A percentile compares a stretch with the other conserved stretches of the same genome.
Conservation (phyloP, 2,329 filamentous ascomycete genomes). For the Triangularia verruculosa region DNA sequence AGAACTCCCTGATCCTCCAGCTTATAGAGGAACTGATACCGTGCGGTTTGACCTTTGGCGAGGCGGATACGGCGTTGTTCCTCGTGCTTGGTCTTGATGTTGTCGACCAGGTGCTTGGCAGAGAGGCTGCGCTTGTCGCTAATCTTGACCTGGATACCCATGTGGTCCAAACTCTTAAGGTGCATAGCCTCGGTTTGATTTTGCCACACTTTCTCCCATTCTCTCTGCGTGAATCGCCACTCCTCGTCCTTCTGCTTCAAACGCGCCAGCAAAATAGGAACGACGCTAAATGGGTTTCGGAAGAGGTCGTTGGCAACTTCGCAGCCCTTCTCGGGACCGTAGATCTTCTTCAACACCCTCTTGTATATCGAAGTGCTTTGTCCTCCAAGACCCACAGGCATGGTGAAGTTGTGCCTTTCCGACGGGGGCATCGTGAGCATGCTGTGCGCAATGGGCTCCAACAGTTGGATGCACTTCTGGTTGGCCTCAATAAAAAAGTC, state of each 20-base stretch:
- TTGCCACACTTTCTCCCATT: slow-evolving; percentile 99
- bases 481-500: slow-evolving; percentile 98
- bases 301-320: slow-evolving; percentile 88
- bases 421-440: slow-evolving; percentile 74
- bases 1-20: slow-evolving; percentile 71
- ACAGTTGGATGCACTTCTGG: slow-evolving; percentile 88
- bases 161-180: slow-evolving; percentile 93
- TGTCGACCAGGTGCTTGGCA: slow-evolving; percentile 82
- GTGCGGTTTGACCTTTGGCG: slow-evolving; percentile 58
- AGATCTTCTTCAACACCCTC: slow-evolving; percentile 95
- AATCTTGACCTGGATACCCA: slow-evolving; percentile 85
- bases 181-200: slow-evolving; percentile 93
- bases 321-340: slow-evolving; percentile 77
- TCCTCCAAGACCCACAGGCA: slow-evolving; percentile 81
- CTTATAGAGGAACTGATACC: slow-evolving; percentile 71
- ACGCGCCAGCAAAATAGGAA: slow-evolving; percentile 82
- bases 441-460: slow-evolving; percentile 90
- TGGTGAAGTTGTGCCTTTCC: slow-evolving; percentile 71
- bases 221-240: slow-evolving; percentile 93
- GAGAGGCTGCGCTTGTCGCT: slow-evolving; percentile 90
- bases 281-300: slow-evolving; percentile 75
- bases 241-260: slow-evolving; percentile 96
- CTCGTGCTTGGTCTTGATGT: slow-evolving; percentile 89
- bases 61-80: slow-evolving; percentile 75
- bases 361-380: slow-evolving; percentile 97